Percentiles rank a stretch among this genome's conserved stretches.
Evolutionary conservation across 2,329 filamentous ascomycete genomes (phyloP).

Genomic region (Grosmannia huntii): DNA sequence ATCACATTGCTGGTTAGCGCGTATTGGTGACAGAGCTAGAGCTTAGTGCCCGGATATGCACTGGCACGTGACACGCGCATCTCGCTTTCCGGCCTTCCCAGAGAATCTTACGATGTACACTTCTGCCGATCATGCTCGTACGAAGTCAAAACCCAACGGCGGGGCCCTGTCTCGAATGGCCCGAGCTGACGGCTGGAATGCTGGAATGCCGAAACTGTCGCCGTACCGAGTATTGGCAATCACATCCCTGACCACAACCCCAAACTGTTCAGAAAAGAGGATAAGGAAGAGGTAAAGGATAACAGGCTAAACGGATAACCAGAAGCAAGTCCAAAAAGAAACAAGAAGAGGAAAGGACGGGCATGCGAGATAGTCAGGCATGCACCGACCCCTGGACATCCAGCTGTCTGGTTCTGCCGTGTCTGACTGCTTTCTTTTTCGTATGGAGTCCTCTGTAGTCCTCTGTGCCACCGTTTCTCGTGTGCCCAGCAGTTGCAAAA

Average conservation of each 20-base stretch:
- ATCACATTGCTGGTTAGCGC: too few species aligned
- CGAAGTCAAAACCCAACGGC: neutral
- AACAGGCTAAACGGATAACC: too few species aligned
- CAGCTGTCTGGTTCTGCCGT: neutral
- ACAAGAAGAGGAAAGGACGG: neutral
- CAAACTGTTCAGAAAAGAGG: too few species aligned
- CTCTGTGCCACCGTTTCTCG: too few species aligned
- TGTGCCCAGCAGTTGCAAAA: too few species aligned
- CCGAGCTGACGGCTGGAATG: neutral
- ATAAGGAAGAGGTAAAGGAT: neutral
- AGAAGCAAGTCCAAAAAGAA: neutral
- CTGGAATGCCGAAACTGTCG: neutral
- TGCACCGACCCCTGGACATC: neutral
- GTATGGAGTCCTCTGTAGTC: too few species aligned
- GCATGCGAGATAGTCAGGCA: too few species aligned
- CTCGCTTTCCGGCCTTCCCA: too few species aligned
- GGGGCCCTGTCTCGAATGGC: neutral
- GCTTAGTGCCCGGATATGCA: neutral
- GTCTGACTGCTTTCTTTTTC: neutral
- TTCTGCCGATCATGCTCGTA: too few species aligned
- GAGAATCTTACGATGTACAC: too few species aligned
- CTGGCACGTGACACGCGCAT: neutral
- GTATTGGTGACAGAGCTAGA: neutral
- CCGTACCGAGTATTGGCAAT: too few species aligned
- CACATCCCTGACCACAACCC: too few species aligned